These are phyloP conservation scores for Neurospora sp. DNA, from an alignment of 495 filamentous ascomycete species.

Conservation along the genomic window DNA sequence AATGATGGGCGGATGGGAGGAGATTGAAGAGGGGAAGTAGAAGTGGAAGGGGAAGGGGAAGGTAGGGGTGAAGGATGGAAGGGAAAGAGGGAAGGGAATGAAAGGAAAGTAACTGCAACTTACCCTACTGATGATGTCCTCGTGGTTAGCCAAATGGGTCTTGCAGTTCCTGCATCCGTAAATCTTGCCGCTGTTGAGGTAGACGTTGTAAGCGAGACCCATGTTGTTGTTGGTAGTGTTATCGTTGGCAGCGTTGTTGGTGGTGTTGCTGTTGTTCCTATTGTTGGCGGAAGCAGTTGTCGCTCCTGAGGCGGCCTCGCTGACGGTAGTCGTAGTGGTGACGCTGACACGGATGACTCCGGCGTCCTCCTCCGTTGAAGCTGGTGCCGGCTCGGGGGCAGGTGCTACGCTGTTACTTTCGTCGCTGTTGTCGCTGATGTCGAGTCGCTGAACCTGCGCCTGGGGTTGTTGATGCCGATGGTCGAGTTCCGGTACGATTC, in stretches of 20 bases:
- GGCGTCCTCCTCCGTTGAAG: not conserved
- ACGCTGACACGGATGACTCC: not conserved
- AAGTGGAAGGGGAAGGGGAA: too few species aligned
- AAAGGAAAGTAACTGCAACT: constrained; percentile 14
- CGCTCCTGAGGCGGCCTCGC: not conserved
- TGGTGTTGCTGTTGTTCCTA: not conserved
- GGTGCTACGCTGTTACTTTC: not conserved
- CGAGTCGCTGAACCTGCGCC: not conserved
- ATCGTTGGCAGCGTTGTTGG: too few species aligned
- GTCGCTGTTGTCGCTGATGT: not conserved
- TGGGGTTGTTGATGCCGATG: not conserved
- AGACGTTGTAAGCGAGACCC: constrained; percentile 94
- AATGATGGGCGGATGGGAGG: too few species aligned
- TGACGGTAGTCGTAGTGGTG: not conserved
- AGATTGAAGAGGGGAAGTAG: too few species aligned
- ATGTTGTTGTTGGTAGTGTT: constrained; percentile 46
- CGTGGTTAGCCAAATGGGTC: constrained; percentile 85
- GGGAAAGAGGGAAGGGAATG: not conserved
- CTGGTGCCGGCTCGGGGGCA: not conserved
- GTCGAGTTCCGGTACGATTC: not conserved
- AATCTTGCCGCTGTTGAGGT: constrained; percentile 80
- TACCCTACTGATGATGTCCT: constrained; percentile 92
- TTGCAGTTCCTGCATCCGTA: constrained; percentile 96
- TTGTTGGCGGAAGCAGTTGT: not conserved
- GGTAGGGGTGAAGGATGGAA: constrained; percentile 1